Evolutionary conservation across 441 rosid genomes (phyloP), one percentile per base, ranked within the genome.

Genomic region (Mallotus japonicus): DNA sequence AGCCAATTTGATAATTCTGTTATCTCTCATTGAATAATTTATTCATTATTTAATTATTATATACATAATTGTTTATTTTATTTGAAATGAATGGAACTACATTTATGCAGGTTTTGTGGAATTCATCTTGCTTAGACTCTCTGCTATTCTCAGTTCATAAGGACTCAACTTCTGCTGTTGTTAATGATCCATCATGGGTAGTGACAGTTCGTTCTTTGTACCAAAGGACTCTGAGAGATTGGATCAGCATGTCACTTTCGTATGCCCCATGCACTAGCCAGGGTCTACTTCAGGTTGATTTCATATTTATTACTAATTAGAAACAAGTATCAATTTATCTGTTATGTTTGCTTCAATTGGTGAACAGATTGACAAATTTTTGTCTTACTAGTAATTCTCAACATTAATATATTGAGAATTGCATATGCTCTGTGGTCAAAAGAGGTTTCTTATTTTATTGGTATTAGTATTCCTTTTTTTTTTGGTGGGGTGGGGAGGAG

Each of bases 181-280:
- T 92, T 77, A 93, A 82, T 73, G 99, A 93, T 84, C 98, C 98
- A 67, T 91, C 95, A 68, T 89, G 88, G 90, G 78, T 87, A 72
- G 90, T 83, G 15, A 84, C 93, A 47, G 89, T 95, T 69, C 96
- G 91, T 71, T 87, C 98, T 72, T 87, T 95, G 72, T 95, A 90
- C 83, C 97, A 93, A 85, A 90, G 79, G 79, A 78, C 87, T 81
- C 87, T 95, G 71, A 85, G 89, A 78, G 98, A 95, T 79, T 95
- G 99, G 99, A 87, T 93, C 83, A 76, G 91, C 71, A 82, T 85
- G 79, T 93, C 98, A 44, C 91, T 95, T 70, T 95, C 98, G 62
- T 81, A 87, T 85, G 97, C 99, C 75, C 99, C 99, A 22, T 95
- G 99, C 84, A 95, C 99, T 16, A 93, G 90, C 83, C 99, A 95